These are phyloP conservation scores for Rosa lucieae DNA, from an alignment of 306 rosid genomes.

Conservation along the genomic window DNA sequence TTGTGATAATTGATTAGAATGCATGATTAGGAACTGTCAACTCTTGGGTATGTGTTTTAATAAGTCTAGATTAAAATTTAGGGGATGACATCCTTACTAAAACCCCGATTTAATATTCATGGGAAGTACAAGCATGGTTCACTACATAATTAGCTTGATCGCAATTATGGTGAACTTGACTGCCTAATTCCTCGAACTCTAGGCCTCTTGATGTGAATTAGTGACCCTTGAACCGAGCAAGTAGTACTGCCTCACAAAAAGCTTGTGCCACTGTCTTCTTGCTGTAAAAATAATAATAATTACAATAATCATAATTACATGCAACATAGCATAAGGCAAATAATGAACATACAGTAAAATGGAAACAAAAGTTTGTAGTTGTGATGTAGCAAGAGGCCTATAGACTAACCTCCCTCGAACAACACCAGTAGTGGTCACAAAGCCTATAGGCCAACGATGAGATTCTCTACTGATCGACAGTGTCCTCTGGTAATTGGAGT, in stretches of 20 bases:
- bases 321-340: not conserved
- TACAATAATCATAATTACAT: not conserved
- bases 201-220: no score
- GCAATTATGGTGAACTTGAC: no score
- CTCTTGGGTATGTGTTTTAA: no score
- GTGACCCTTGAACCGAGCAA: constrained; percentile 17
- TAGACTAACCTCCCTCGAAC: constrained; percentile 73
- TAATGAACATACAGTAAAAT: not conserved
- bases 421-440: constrained; percentile 64
- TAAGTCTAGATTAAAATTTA: no score
- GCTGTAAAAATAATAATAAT: constrained; percentile 43
- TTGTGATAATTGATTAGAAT: no score
- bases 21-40: no score
- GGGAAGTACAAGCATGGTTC: no score
- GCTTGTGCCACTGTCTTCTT: constrained; percentile 70
- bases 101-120: no score
- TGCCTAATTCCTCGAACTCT: no score
- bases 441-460: constrained; percentile 88
- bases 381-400: not conserved
- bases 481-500: constrained; percentile 55
- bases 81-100: no score
- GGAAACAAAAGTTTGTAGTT: constrained; percentile 11
- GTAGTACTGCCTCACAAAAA: constrained; percentile 65
- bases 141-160: no score
- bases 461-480: constrained; percentile 37